Evolutionary conservation across 208 protist genomes (phyloP).

Genomic region (Zelonia costaricensis): DNA sequence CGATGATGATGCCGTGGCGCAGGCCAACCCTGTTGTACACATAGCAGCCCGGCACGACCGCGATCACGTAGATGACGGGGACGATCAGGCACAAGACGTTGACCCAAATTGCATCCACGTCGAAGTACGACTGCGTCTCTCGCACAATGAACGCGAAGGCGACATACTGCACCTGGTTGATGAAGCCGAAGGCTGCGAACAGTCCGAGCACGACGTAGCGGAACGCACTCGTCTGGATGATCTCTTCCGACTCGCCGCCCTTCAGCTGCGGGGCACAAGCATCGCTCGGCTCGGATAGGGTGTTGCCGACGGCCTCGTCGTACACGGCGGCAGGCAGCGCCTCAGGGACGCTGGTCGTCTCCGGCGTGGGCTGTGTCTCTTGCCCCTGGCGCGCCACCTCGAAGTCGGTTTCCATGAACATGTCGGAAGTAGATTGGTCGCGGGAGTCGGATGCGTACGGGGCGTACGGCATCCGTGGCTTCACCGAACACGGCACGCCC

Average conservation of each 20-base stretch:
- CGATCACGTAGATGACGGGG: slow-evolving; percentile 40
- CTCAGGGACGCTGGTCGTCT: too few species aligned
- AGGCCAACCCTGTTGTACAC: slow-evolving; percentile 51
- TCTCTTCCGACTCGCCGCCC: background rate
- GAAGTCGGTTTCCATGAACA: too few species aligned
- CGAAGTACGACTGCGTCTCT: slow-evolving; percentile 35
- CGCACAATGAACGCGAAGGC: slow-evolving; percentile 43
- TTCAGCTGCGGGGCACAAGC: background rate
- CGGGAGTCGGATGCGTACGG: too few species aligned
- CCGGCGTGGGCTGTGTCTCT: too few species aligned
- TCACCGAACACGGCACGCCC: too few species aligned
- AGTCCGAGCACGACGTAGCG: slow-evolving; percentile 37
- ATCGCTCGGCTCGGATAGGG: too few species aligned
- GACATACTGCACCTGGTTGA: slow-evolving; percentile 57
- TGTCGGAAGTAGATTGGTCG: too few species aligned
- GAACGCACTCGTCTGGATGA: slow-evolving; percentile 24
- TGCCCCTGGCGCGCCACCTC: too few species aligned
- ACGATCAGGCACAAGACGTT: slow-evolving; percentile 46
- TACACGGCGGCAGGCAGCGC: too few species aligned
- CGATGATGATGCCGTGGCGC: slow-evolving; percentile 41
- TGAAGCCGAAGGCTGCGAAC: slow-evolving; percentile 40
- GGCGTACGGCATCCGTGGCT: too few species aligned
- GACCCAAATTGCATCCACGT: slow-evolving; percentile 32
- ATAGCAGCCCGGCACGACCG: slow-evolving; percentile 37
- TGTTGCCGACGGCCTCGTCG: too few species aligned